These are phyloP conservation scores for Chrysochromulina tobinii DNA, from an alignment of 78 protist genomes.

Conservation along the genomic window DNA sequence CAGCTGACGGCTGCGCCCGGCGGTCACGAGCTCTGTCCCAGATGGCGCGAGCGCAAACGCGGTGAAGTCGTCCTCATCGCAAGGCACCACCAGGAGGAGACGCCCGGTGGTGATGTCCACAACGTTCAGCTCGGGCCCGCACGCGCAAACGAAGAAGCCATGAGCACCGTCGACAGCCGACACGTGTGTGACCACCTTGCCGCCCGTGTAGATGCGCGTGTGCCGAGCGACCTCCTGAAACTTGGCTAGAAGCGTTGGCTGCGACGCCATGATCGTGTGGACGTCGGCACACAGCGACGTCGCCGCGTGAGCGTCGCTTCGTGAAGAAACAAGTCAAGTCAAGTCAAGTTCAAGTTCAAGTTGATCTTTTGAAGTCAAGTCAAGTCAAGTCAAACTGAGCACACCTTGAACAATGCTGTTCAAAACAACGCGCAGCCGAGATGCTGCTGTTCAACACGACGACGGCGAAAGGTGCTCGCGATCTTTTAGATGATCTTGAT, in stretches of 20 bases:
- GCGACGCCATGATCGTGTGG: no score
- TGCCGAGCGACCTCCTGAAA: not conserved
- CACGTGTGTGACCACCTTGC: not conserved
- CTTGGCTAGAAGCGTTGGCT: not conserved
- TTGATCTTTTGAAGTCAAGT: no score
- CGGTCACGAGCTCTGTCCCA: not conserved
- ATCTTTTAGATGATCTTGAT: no score
- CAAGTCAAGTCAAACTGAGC: no score
- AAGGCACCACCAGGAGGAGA: not conserved
- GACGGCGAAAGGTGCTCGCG: no score
- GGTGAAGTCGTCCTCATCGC: conserved; percentile 8
- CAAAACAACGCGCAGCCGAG: no score
- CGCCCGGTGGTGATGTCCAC: conserved; percentile 21
- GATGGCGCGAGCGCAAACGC: conserved; percentile 27
- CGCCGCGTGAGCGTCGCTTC: no score
- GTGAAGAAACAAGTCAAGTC: no score
- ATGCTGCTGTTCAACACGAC: no score
- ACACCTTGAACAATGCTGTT: no score
- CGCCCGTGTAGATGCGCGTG: conserved; percentile 33
- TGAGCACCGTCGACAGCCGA: not conserved
- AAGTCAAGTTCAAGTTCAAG: no score
- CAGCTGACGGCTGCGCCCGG: conserved; percentile 11
- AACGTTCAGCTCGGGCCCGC: not conserved
- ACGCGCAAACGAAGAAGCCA: not conserved
- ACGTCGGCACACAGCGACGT: no score